A percentile compares a stretch with the other conserved stretches of the same genome.
Conservation (phyloP, 2,329 filamentous ascomycete species). For the Blastomyces emzantsi region DNA sequence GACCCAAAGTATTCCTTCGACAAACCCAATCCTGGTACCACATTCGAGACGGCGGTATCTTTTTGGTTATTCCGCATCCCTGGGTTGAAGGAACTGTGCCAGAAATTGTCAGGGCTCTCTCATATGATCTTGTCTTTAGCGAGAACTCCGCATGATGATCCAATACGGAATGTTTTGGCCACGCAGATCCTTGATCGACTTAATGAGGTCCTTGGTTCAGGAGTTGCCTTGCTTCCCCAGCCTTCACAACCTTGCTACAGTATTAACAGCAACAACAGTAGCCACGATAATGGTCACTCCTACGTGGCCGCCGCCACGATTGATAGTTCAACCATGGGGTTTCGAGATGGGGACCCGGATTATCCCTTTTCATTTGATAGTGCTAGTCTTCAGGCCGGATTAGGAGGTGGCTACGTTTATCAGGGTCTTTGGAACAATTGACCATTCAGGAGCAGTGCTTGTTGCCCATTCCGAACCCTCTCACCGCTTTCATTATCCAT, state of each 20-base stretch:
- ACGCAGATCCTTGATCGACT: slow-evolving; percentile 17
- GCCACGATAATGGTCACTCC: slow-evolving; percentile 6
- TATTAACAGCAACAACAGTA: not conserved
- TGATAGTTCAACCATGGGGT: slow-evolving; percentile 13
- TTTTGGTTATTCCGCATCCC: slow-evolving; percentile 16
- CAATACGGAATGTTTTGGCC: slow-evolving; percentile 16
- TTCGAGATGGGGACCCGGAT: slow-evolving; percentile 14
- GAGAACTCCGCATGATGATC: slow-evolving; percentile 13
- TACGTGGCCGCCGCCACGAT: slow-evolving; percentile 11
- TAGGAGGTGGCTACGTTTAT: slow-evolving; percentile 12
- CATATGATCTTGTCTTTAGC: slow-evolving; percentile 18
- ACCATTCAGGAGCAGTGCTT: slow-evolving; percentile 6
- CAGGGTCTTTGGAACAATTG: slow-evolving; percentile 15
- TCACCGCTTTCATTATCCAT: not conserved
- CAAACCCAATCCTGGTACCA: slow-evolving; percentile 15
- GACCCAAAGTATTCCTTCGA: slow-evolving; percentile 18
- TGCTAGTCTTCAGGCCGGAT: slow-evolving; percentile 12
- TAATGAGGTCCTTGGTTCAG: slow-evolving; percentile 17
- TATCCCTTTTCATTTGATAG: slow-evolving; percentile 15
- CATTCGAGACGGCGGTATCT: slow-evolving; percentile 16
- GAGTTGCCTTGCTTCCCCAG: not conserved
- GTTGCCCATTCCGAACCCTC: not conserved
- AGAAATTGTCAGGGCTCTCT: slow-evolving; percentile 17
- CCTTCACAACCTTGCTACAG: slow-evolving; percentile 1
- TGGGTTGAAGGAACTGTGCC: slow-evolving; percentile 18